Evolutionary conservation across 768 basidiomycete species (phyloP).

Genomic region (Boletus vermiculosoides): DNA sequence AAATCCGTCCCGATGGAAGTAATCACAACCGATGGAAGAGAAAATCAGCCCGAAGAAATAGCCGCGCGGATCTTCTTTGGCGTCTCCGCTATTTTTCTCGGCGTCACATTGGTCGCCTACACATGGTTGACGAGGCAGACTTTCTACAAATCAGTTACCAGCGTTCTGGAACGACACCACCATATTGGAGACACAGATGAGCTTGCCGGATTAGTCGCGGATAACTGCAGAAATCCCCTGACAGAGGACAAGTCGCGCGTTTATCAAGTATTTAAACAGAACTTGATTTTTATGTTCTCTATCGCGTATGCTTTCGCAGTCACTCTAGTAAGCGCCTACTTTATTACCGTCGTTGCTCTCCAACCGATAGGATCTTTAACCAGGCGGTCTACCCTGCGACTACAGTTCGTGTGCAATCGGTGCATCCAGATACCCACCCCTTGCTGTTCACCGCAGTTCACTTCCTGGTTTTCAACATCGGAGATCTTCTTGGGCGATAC

Average conservation of each 20-base stretch:
- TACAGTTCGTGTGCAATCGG: conserved; percentile 71
- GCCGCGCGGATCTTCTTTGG: conserved; percentile 75
- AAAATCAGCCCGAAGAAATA: conserved; percentile 58
- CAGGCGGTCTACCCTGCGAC: conserved; percentile 88
- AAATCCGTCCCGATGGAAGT: conserved; percentile 21
- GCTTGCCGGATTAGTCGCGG: conserved; percentile 37
- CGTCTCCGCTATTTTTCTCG: conserved; percentile 64
- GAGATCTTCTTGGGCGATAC: conserved; percentile 71
- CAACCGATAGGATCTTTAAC: conserved; percentile 6
- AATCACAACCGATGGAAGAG: conserved; percentile 11
- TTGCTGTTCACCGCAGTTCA: conserved; percentile 79
- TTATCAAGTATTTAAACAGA: conserved; percentile 57
- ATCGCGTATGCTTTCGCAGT: conserved; percentile 74
- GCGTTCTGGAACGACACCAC: conserved; percentile 41
- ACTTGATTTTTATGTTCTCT: conserved; percentile 67
- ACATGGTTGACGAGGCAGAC: conserved; percentile 57
- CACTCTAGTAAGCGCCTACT: conserved; percentile 61
- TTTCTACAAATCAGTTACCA: conserved; percentile 54
- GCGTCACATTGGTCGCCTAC: conserved; percentile 53
- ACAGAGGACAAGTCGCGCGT: conserved; percentile 43
- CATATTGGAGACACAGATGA: conserved; percentile 28
- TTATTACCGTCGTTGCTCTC: neutral
- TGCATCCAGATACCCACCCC: conserved; percentile 65
- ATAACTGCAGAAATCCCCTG: conserved; percentile 21
- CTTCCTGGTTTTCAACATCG: conserved; percentile 72